Evolutionary conservation across 257 asterid species (phyloP), one percentile per base, ranked within the genome.

Genomic region (Solanum arcanum): DNA sequence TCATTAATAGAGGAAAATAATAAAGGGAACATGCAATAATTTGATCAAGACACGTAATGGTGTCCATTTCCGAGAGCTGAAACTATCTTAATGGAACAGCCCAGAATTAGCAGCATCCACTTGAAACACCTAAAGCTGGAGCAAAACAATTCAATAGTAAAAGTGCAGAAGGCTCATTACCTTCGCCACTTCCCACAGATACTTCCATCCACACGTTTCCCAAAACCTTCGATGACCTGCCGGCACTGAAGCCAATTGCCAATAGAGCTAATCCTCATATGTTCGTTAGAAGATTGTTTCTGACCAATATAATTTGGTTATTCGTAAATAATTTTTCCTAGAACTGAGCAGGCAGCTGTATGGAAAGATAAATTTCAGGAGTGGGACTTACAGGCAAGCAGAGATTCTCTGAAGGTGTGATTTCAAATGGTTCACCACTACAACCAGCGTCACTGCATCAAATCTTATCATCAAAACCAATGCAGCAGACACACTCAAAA

Each of bases 131-230:
- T 78, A 81, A 81, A 49, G 44, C 69, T 80, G 68, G 42, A 80
- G 85, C 31, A 81, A 81, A 31, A 49, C 35, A 12, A 49, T 27
- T 81, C 85, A 49, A 13, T 29, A 81, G 46, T 29, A 49, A 81
- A 80, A 29, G 44, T 29, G 69, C 68, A 49, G 52, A 47, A 23
- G 18, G 64, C 12, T 73, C 29, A 23, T 81, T 90, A 95, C 99
- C 99, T 95, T 90, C 98, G 98, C 98, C 98, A 95, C 89, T 96
- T 96, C 80, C 92, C 98, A 76, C 99, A 96, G 16, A 93, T 87
- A 42, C 93, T 90, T 88, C 94, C 98, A 86, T 96, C 97, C 87
- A 66, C 88, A 83, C 88, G 94, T 86, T 92, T 92, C 70, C 94
- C 94, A 77, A 86, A 68, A 69, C 98, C 95, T 77, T 88, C 91